phyloP scores from a whole-genome alignment of 2,329 filamentous ascomycete genomes.

The Podosphaera leucotricha region DNA sequence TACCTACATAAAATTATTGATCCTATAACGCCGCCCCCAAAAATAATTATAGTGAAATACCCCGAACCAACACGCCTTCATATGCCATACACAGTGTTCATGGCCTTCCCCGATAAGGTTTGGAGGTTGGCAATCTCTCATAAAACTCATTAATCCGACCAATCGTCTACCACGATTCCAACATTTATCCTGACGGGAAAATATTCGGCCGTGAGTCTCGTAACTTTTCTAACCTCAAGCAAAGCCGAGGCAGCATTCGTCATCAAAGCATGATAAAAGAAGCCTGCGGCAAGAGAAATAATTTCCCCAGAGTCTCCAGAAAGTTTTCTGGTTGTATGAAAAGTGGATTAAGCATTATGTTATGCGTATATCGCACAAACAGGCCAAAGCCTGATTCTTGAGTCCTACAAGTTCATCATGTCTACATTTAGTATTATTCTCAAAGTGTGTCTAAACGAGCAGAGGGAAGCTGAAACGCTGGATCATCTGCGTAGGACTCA shows the following conservation, averaged over 20 bases:
- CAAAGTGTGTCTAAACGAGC: slow-evolving; percentile 32
- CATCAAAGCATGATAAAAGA: too few species aligned
- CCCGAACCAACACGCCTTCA: not conserved
- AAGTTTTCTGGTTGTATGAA: too few species aligned
- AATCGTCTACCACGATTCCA: not conserved
- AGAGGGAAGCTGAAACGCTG: slow-evolving; percentile 34
- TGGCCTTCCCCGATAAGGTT: not conserved
- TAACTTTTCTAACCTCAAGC: not conserved
- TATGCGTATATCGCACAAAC: too few species aligned
- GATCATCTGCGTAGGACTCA: slow-evolving; percentile 27
- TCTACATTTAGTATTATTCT: slow-evolving; percentile 3
- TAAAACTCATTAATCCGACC: not conserved
- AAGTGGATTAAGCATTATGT: too few species aligned
- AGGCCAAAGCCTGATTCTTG: too few species aligned
- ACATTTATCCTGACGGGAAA: not conserved
- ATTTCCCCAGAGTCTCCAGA: too few species aligned
- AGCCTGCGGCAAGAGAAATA: too few species aligned
- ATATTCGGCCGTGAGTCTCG: not conserved
- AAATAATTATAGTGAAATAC: not conserved
- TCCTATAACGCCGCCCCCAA: not conserved
- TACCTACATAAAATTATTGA: not conserved
- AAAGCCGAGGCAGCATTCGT: too few species aligned
- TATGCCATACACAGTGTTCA: not conserved
- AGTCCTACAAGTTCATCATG: not conserved
- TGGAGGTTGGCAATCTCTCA: not conserved